Conservation (phyloP, 352 stramenopile genomes). For the Aphanomyces stellatus region DNA sequence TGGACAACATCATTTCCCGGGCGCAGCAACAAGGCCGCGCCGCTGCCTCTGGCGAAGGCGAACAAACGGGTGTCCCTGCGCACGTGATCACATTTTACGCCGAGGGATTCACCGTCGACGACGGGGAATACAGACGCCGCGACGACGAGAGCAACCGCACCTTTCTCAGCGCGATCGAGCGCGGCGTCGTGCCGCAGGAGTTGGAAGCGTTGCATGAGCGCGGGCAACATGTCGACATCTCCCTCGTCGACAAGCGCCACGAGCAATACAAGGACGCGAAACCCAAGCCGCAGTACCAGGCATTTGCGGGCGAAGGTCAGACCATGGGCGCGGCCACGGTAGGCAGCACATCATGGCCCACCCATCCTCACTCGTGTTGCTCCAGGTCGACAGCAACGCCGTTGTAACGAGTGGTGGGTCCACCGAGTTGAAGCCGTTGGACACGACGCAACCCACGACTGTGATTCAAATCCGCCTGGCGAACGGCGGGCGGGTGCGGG, state of each 20-base stretch:
- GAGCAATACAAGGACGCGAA: conserved; percentile 76
- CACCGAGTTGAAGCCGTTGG: conserved; percentile 50
- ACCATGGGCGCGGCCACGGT: conserved; percentile 39
- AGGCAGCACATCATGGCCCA: no score
- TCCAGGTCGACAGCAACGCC: conserved; percentile 27
- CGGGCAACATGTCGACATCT: conserved; percentile 66
- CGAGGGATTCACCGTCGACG: conserved; percentile 77
- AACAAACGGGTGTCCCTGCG: conserved; percentile 18
- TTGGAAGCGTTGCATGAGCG: conserved; percentile 57
- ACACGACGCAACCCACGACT: conserved; percentile 80
- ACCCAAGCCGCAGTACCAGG: conserved; percentile 65
- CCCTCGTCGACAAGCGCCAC: conserved; percentile 75
- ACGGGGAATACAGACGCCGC: conserved; percentile 62
- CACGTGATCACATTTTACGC: conserved; percentile 82
- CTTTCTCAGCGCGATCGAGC: conserved; percentile 78
- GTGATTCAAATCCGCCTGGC: conserved; percentile 84
- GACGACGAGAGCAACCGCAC: conserved; percentile 58
- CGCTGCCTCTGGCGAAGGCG: conserved; percentile 14
- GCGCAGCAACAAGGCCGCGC: conserved; percentile 55
- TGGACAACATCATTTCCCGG: conserved; percentile 75
- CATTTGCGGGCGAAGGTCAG: conserved; percentile 78
- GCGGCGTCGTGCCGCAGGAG: conserved; percentile 60
- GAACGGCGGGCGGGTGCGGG: conserved; percentile 66
- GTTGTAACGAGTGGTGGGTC: conserved; percentile 21
- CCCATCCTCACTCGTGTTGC: no score